Conservation (phyloP, 306 rosid species). For the Hippophae rhamnoides region DNA sequence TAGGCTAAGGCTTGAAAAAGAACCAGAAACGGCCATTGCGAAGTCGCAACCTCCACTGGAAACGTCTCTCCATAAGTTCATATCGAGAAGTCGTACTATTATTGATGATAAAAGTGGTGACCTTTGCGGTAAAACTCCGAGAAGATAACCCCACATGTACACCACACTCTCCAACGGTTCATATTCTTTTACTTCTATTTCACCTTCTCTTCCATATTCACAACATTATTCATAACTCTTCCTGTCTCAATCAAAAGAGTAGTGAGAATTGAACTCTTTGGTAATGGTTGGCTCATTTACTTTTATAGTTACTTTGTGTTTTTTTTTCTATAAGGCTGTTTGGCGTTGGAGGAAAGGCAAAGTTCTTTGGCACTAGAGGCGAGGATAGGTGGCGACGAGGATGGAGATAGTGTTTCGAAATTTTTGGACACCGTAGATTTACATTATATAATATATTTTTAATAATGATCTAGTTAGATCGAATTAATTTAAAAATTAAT, state of each 20-base stretch:
- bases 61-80: constrained; percentile 50
- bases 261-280: not conserved
- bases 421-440: too few species aligned
- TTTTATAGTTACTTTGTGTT: not conserved
- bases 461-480: too few species aligned
- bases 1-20: constrained; percentile 5
- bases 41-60: constrained; percentile 94
- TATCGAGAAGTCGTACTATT: constrained; percentile 33
- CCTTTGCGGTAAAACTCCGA: constrained; percentile 83
- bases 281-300: not conserved
- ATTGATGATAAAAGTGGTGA: constrained; percentile 58
- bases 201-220: constrained; percentile 22
- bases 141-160: constrained; percentile 87
- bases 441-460: too few species aligned
- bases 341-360: too few species aligned
- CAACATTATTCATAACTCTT: constrained; percentile 42
- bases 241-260: not conserved
- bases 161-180: constrained; percentile 19
- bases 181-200: constrained; percentile 25
- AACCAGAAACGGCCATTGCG: constrained; percentile 86
- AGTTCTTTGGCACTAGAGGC: too few species aligned
- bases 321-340: not conserved
- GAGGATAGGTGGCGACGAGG: too few species aligned
- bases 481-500: too few species aligned
- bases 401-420: too few species aligned